phyloP scores from a whole-genome alignment of 768 basidiomycete species.

The Macrocybe gigantea region DNA sequence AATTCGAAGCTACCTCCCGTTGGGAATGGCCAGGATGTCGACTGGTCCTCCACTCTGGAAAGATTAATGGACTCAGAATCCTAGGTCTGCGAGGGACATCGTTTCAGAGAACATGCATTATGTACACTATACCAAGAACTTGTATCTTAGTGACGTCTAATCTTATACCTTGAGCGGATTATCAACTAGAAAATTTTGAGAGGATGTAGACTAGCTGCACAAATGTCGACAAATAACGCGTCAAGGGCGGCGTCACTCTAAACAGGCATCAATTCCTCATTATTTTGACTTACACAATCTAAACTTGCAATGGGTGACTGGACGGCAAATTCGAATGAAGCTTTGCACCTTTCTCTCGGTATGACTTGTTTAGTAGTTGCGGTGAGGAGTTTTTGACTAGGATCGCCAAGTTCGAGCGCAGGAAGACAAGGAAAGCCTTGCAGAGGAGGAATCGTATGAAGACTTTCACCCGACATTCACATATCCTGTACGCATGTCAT shows the following conservation, averaged over 20 bases:
- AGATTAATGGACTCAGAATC: constrained; percentile 16
- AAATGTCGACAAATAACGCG: constrained; percentile 9
- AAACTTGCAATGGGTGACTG: constrained; percentile 47
- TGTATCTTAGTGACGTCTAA: no score
- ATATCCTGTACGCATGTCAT: constrained; percentile 66
- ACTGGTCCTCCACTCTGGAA: constrained; percentile 37
- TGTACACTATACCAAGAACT: no score
- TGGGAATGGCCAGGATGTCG: constrained; percentile 35
- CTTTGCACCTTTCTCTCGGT: constrained; percentile 74
- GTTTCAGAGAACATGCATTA: not conserved
- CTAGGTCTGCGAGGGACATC: not conserved
- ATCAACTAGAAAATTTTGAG: no score
- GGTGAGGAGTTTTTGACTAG: not conserved
- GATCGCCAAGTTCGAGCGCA: constrained; percentile 56
- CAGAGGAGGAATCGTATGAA: constrained; percentile 52
- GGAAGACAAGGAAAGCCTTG: constrained; percentile 54
- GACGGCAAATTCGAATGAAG: constrained; percentile 77
- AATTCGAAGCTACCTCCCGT: constrained; percentile 20
- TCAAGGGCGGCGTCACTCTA: not conserved
- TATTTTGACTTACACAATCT: not conserved
- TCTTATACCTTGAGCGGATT: no score
- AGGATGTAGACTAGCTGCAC: not conserved
- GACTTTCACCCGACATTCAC: constrained; percentile 87
- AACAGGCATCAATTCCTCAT: constrained; percentile 1
- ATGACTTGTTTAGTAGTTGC: constrained; percentile 5